phyloP scores from a whole-genome alignment of 306 rosid species.

The Glycine tomentella region DNA sequence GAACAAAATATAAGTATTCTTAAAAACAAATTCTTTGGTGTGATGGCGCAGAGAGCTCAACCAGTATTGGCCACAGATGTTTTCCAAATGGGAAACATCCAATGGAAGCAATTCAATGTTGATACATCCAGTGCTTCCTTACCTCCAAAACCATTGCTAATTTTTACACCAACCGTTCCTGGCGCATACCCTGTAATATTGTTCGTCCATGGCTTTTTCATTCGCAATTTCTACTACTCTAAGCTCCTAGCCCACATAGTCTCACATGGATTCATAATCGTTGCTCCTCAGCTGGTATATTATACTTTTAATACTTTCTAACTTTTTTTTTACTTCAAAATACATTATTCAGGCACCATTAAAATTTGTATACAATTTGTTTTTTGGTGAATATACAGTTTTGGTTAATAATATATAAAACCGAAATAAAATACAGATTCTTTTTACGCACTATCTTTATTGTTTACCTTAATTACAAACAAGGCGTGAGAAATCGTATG shows the following conservation, averaged over 20 bases:
- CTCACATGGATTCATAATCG: constrained; percentile 69
- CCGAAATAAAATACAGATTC: too few species aligned
- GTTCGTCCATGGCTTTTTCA: constrained; percentile 67
- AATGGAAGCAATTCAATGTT: constrained; percentile 23
- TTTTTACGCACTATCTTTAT: too few species aligned
- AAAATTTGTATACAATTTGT: too few species aligned
- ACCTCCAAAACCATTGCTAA: constrained; percentile 63
- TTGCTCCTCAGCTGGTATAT: constrained; percentile 67
- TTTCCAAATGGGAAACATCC: constrained; percentile 26
- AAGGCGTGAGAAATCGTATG: too few species aligned
- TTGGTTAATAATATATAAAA: too few species aligned
- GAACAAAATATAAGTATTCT: background rate
- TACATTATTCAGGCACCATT: too few species aligned
- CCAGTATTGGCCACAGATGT: constrained; percentile 38
- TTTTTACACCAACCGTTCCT: constrained; percentile 48
- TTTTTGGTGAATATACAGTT: too few species aligned
- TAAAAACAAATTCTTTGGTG: background rate
- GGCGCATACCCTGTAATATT: constrained; percentile 61
- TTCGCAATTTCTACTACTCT: constrained; percentile 54
- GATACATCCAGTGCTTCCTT: constrained; percentile 9
- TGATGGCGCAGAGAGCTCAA: constrained; percentile 20
- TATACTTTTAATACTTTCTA: too few species aligned
- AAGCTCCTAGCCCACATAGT: constrained; percentile 55
- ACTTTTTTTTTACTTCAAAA: too few species aligned
- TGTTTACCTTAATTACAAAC: too few species aligned